Percentiles rank a stretch among this genome's conserved stretches.
Conservation (phyloP, 1,284 basidiomycete genomes). For the Vanrija humicola region DNA sequence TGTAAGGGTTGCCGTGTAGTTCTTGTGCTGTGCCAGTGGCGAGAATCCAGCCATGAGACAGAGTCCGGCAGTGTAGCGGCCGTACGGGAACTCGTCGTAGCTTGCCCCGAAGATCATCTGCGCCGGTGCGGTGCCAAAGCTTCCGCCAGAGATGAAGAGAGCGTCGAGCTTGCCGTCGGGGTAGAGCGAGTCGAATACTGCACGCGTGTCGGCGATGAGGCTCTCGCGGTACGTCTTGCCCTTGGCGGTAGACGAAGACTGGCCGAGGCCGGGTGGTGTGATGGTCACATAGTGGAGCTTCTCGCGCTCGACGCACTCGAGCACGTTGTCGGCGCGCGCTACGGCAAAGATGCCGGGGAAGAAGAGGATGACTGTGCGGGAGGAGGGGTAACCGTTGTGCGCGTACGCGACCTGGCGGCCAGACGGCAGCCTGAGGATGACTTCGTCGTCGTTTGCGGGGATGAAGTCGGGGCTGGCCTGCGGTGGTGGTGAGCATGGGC, state of each 20-base stretch:
- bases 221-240: conserved; percentile 47
- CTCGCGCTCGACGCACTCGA: neutral
- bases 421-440: neutral
- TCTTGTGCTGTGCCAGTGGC: conserved; percentile 53
- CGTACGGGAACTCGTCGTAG: conserved; percentile 55
- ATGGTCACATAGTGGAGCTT: conserved; percentile 3
- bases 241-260: conserved; percentile 12
- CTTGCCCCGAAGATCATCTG: conserved; percentile 59
- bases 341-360: conserved; percentile 5
- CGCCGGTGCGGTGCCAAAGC: conserved; percentile 56
- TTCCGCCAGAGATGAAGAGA: conserved; percentile 51
- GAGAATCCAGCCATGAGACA: conserved; percentile 54
- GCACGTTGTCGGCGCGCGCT: neutral
- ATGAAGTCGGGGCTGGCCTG: neutral
- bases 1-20: conserved; percentile 52
- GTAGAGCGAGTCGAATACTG: conserved; percentile 56
- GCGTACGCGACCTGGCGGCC: conserved; percentile 8
- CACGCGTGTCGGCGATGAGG: conserved; percentile 53
- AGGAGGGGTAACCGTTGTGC: neutral
- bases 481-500: neutral
- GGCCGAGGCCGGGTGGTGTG: conserved; percentile 6
- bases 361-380: conserved; percentile 6
- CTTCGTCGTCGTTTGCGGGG: neutral
- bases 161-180: conserved; percentile 44
- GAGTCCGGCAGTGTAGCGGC: conserved; percentile 52